A percentile compares a stretch with the other conserved stretches of the same genome.
phyloP scores from a whole-genome alignment of 768 basidiomycete species.

The Boletus subparvulus region DNA sequence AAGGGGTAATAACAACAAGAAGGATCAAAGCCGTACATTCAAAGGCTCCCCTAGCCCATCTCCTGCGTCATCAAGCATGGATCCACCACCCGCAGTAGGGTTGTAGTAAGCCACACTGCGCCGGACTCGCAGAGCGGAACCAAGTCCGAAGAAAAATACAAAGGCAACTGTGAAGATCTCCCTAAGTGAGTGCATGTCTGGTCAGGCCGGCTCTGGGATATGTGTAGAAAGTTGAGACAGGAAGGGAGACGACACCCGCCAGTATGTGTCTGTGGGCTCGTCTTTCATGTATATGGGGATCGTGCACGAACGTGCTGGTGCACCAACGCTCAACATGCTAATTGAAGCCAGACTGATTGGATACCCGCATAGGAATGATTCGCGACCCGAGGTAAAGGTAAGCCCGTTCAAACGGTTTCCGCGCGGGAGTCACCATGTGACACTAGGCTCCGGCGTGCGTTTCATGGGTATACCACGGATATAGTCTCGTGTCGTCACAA shows the following conservation, averaged over 20 bases:
- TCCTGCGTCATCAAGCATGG: conserved; percentile 44
- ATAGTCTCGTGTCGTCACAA: background rate
- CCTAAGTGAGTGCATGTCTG: background rate
- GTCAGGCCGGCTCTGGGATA: background rate
- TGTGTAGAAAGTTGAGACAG: background rate
- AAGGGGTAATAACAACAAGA: background rate
- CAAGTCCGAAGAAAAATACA: background rate
- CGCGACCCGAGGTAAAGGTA: background rate
- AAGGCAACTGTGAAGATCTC: background rate
- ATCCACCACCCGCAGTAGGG: conserved; percentile 40
- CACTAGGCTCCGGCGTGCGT: background rate
- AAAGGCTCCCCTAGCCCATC: conserved; percentile 41
- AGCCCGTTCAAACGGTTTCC: background rate
- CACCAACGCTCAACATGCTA: background rate
- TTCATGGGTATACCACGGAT: background rate
- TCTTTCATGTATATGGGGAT: background rate
- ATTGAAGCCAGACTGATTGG: background rate
- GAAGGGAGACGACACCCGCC: background rate
- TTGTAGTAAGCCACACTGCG: conserved; percentile 32
- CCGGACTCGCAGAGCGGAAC: background rate
- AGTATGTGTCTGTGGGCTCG: background rate
- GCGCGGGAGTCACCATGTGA: background rate
- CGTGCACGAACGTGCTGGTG: background rate
- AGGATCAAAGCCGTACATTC: conserved; percentile 32
- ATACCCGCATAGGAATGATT: background rate